A percentile compares a stretch with the other conserved stretches of the same genome.
phyloP scores from a whole-genome alignment of 768 basidiomycete species.

The Suillus fuscotomentosus region DNA sequence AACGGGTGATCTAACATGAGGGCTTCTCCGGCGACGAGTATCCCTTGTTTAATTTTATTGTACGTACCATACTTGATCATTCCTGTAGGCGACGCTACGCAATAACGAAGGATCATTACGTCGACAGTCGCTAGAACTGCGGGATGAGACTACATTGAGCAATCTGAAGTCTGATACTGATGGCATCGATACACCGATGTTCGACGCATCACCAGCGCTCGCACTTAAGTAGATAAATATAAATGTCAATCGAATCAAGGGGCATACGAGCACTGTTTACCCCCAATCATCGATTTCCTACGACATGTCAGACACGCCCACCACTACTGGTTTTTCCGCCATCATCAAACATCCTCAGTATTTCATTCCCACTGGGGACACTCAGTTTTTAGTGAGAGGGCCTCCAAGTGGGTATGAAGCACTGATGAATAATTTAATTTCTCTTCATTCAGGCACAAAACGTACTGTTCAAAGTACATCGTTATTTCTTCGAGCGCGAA shows the following conservation, averaged over 20 bases:
- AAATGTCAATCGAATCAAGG: too few relatives aligned
- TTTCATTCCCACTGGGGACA: constrained; percentile 54
- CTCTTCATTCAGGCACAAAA: constrained; percentile 30
- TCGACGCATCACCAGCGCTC: constrained; percentile 2
- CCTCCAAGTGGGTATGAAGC: not conserved
- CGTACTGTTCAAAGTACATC: constrained; percentile 33
- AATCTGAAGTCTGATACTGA: not conserved
- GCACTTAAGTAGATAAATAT: not conserved
- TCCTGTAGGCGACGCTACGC: not conserved
- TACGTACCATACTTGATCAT: not conserved
- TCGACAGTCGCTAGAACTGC: not conserved
- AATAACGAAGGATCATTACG: not conserved
- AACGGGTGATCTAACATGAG: too few relatives aligned
- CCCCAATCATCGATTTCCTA: not conserved
- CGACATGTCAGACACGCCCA: not conserved
- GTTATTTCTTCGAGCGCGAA: constrained; percentile 37
- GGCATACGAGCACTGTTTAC: not conserved
- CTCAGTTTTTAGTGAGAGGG: constrained; percentile 50
- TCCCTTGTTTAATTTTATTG: not conserved
- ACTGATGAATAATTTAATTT: not conserved
- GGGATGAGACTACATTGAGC: not conserved
- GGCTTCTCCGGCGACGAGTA: not conserved
- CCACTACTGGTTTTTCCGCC: constrained; percentile 11
- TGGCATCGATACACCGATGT: not conserved
- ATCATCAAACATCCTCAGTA: constrained; percentile 35